phyloP scores from a whole-genome alignment of 2,329 filamentous ascomycete species.

The Alternaria hordeiaustralica region DNA sequence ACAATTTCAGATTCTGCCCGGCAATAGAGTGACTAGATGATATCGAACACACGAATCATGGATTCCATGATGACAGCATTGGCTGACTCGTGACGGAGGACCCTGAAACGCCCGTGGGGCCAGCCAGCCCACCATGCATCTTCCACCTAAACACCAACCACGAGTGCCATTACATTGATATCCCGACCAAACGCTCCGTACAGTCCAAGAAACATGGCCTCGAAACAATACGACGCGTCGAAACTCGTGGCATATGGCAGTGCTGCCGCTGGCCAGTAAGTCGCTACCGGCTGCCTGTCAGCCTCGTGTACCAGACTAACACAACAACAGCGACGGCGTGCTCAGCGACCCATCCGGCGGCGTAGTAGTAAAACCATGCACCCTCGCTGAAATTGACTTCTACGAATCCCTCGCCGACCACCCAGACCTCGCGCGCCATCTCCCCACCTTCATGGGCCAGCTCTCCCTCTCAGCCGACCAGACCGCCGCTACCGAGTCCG shows the following conservation, averaged over 20 bases:
- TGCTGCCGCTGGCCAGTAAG: slow-evolving; percentile 86
- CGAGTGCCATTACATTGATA: neutral
- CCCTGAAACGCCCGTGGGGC: slow-evolving; percentile 20
- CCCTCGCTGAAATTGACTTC: slow-evolving; percentile 82
- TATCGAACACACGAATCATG: slow-evolving; percentile 5
- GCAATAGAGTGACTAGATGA: neutral
- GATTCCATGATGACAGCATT: slow-evolving; percentile 2
- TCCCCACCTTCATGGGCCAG: slow-evolving; percentile 85
- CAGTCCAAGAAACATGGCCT: slow-evolving; percentile 39
- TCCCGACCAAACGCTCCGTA: slow-evolving; percentile 6
- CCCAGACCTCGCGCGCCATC: slow-evolving; percentile 76
- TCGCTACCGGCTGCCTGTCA: slow-evolving; percentile 29
- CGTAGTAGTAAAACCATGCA: slow-evolving; percentile 94
- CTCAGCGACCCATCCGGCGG: slow-evolving; percentile 82
- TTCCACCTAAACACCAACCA: slow-evolving; percentile 2
- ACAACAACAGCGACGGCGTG: slow-evolving; percentile 76
- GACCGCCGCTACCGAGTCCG: slow-evolving; percentile 14
- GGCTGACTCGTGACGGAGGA: slow-evolving; percentile 23
- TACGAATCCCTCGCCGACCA: slow-evolving; percentile 78
- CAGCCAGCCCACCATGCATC: slow-evolving; percentile 7
- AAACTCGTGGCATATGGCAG: slow-evolving; percentile 74
- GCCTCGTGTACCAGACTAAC: slow-evolving; percentile 3
- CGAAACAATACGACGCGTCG: slow-evolving; percentile 61
- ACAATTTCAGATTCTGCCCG: neutral
- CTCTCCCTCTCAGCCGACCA: slow-evolving; percentile 62